Base-by-base conservation (phyloP, 2,329 filamentous ascomycete species). In the Ophiostoma novo-ulmi region DNA sequence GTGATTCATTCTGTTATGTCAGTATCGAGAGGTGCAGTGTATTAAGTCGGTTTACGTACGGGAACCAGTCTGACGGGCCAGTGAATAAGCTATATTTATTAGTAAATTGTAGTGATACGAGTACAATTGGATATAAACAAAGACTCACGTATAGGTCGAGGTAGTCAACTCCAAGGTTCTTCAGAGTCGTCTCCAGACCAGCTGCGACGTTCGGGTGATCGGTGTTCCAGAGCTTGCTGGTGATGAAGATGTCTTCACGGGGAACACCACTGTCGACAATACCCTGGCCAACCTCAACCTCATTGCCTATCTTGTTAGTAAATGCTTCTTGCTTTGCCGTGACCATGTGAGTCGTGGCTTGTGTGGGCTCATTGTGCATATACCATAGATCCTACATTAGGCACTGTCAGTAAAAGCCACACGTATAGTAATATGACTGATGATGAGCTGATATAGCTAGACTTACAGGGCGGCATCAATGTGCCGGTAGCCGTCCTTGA, bases 191-290 rank as follows among this genome's bases (percentile, higher is more conserved):
- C 52, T 80, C 76, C 41, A 84, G 77, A 13, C 82, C 82, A 64
- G 81, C 79, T 61, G 80, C 79, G 39, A 83, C 83, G 61, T 81
- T 79, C 72, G 82, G 80, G 75, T 87, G 85, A 80, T 85, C 85
- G 61, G 84, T 83, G 80, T 88, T 88, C 81, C 87, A 87, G 61
- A 89, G 81, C 80, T 90, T 90, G 69, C 85, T 88, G 31, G 87
- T 89, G 69, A 85, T 75, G 76, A 82, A 85, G 69, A 85, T 79
- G 61, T 85, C 79, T 5, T 79, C 78, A n/a, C 84, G 80, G 1
- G 80, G 76, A 0, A 85, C 77, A 6, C 78, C 80, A 3, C 80
- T 81, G 72, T 81, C 80, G 67, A 79, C 78, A 72, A 85, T 84
- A 6, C 82, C 84, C 55, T 80, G 74, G 2, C 83, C 84, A 22